A percentile compares a stretch with the other conserved stretches of the same genome.
phyloP scores from a whole-genome alignment of 164 flowering plant species.

The Nelumbo lutea region DNA sequence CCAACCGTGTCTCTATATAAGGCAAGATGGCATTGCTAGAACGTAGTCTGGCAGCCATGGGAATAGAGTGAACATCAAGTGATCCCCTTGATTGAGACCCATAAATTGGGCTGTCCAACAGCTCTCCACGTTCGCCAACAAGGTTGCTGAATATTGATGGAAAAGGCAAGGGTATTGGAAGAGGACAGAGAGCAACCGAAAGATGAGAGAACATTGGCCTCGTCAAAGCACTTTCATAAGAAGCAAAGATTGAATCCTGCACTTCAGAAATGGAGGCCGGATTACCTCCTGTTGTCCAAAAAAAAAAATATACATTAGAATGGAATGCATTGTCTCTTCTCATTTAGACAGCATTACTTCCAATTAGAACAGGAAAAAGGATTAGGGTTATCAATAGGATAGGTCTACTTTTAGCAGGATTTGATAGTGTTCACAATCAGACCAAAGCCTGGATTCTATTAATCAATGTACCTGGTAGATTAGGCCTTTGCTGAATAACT shows the following conservation, averaged over 20 bases:
- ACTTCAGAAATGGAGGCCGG: conserved; percentile 60
- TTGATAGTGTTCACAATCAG: too few relatives aligned
- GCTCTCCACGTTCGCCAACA: conserved; percentile 66
- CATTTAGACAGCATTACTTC: too few relatives aligned
- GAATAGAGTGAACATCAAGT: conserved; percentile 78
- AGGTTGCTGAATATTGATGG: conserved; percentile 64
- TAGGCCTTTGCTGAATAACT: too few relatives aligned
- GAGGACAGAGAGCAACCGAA: conserved; percentile 73
- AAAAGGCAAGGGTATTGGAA: conserved; percentile 85
- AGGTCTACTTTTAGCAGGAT: too few relatives aligned
- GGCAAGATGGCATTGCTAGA: conserved; percentile 76
- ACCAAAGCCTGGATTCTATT: too few relatives aligned
- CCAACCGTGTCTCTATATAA: conserved; percentile 51
- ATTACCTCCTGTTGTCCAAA: conserved; percentile 35
- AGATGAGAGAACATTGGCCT: conserved; percentile 70
- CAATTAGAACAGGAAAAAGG: too few relatives aligned
- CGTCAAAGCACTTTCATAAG: conserved; percentile 30
- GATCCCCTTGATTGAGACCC: conserved; percentile 51
- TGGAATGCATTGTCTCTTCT: background rate
- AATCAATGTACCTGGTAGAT: too few relatives aligned
- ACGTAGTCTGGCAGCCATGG: conserved; percentile 82
- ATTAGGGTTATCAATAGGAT: too few relatives aligned
- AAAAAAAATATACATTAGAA: background rate
- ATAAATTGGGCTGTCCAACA: conserved; percentile 33
- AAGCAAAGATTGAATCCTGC: conserved; percentile 44